phyloP scores from a whole-genome alignment of 2,329 filamentous ascomycete genomes.

The Colletotrichum lindemuthianum region DNA sequence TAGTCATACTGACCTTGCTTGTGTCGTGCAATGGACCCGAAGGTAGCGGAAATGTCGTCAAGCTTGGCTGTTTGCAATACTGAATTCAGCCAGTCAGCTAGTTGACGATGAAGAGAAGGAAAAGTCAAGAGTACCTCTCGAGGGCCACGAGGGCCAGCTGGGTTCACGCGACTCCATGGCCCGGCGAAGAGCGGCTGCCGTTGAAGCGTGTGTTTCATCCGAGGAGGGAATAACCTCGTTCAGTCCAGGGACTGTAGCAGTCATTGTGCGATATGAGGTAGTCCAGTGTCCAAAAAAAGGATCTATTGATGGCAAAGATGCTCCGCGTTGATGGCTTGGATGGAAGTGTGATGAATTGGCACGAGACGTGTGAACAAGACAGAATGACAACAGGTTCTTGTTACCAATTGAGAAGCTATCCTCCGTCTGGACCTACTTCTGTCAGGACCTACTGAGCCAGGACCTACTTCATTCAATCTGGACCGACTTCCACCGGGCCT shows the following conservation, averaged over 20 bases:
- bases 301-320: too few species aligned
- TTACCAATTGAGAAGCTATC: too few species aligned
- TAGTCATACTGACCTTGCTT: slow-evolving; percentile 62
- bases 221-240: slow-evolving; percentile 30
- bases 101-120: not conserved
- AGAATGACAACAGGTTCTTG: too few species aligned
- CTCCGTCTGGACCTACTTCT: too few species aligned
- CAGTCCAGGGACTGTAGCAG: slow-evolving; percentile 7
- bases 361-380: too few species aligned
- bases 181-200: slow-evolving; percentile 9
- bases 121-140: slow-evolving; percentile 21
- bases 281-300: too few species aligned
- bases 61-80: slow-evolving; percentile 14
- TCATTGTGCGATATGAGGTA: not conserved
- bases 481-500: too few species aligned
- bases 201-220: slow-evolving; percentile 25
- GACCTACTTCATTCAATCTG: too few species aligned
- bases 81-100: slow-evolving; percentile 17
- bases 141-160: slow-evolving; percentile 16
- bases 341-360: too few species aligned
- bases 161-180: slow-evolving; percentile 23
- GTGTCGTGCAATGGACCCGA: slow-evolving; percentile 49
- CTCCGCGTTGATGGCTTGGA: too few species aligned
- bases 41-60: slow-evolving; percentile 5
- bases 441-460: too few species aligned